Conservation (phyloP, 2,329 filamentous ascomycete genomes). For the Aspergillus quadricinctus region DNA sequence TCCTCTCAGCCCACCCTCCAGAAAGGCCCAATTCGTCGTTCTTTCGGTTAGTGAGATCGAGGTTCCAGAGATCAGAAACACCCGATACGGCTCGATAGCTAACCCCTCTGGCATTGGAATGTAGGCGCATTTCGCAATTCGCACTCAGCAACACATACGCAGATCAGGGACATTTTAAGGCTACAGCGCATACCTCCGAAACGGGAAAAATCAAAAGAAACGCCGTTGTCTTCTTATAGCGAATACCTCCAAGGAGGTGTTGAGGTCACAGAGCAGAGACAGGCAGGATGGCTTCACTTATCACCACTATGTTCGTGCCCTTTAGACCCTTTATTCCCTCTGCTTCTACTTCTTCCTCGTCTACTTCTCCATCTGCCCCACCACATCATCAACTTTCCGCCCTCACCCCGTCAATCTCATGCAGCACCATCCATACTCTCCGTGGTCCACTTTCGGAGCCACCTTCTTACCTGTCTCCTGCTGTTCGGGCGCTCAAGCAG, state of each 20-base stretch:
- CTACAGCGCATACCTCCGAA: slow-evolving; percentile 6
- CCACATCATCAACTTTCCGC: slow-evolving; percentile 13
- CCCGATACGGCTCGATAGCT: neutral
- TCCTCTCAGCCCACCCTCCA: neutral
- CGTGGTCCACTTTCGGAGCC: slow-evolving; percentile 25
- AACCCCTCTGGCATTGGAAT: slow-evolving; percentile 19
- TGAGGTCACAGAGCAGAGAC: neutral
- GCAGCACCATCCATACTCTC: slow-evolving; percentile 29
- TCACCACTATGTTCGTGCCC: slow-evolving; percentile 72
- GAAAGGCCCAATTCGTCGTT: neutral
- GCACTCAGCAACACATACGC: slow-evolving; percentile 7
- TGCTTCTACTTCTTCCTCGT: slow-evolving; percentile 23
- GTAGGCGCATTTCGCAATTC: slow-evolving; percentile 19
- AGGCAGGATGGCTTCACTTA: slow-evolving; percentile 65
- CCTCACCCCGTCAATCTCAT: slow-evolving; percentile 25
- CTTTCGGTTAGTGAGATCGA: neutral
- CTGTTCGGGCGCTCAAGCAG: slow-evolving; percentile 34
- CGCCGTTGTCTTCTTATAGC: slow-evolving; percentile 1
- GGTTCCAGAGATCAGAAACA: neutral
- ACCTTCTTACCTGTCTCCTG: slow-evolving; percentile 35
- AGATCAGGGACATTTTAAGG: slow-evolving; percentile 12
- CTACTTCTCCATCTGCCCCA: slow-evolving; percentile 15
- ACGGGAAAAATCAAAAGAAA: slow-evolving; percentile 14
- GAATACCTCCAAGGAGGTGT: neutral
- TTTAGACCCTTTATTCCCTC: slow-evolving; percentile 28